Evolutionary conservation across 768 basidiomycete species (phyloP).

Genomic region (Nevesoporus exiguus): DNA sequence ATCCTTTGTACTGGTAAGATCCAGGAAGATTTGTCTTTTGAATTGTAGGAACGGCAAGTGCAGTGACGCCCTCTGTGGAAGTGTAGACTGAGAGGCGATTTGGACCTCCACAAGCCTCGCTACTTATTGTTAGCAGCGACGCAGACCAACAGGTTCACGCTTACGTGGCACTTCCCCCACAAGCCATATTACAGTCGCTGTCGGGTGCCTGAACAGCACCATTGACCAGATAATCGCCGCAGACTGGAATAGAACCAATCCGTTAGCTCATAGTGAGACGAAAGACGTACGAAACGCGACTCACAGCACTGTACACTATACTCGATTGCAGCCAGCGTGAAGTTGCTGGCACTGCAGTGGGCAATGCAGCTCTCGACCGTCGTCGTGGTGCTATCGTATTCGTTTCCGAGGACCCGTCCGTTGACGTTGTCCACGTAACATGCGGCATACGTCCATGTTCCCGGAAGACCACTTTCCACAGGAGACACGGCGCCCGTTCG

Average conservation of each 20-base stretch:
- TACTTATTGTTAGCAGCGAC: not conserved
- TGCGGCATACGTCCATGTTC: conserved; percentile 55
- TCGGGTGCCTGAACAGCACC: conserved; percentile 52
- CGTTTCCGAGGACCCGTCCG: conserved; percentile 56
- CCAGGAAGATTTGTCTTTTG: conserved; percentile 59
- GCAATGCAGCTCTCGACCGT: conserved; percentile 66
- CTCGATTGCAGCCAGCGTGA: conserved; percentile 68
- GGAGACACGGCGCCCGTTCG: conserved; percentile 23
- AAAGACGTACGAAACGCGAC: conserved; percentile 17
- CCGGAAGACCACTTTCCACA: conserved; percentile 50
- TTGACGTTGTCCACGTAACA: conserved; percentile 73
- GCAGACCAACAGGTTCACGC: conserved; percentile 16
- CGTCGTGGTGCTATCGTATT: conserved; percentile 36
- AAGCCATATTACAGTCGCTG: conserved; percentile 67
- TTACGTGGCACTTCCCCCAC: conserved; percentile 64
- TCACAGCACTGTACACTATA: conserved; percentile 51
- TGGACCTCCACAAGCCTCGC: conserved; percentile 70
- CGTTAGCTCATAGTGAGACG: conserved; percentile 5
- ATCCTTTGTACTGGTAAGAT: conserved; percentile 63
- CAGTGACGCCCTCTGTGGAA: conserved; percentile 46
- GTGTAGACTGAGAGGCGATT: conserved; percentile 71
- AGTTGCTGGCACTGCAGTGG: conserved; percentile 53
- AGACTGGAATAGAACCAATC: conserved; percentile 43
- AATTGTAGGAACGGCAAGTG: conserved; percentile 54
- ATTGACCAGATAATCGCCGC: conserved; percentile 61